phyloP scores from a whole-genome alignment of 106 monocot genomes.

The Platanthera zijinensis region DNA sequence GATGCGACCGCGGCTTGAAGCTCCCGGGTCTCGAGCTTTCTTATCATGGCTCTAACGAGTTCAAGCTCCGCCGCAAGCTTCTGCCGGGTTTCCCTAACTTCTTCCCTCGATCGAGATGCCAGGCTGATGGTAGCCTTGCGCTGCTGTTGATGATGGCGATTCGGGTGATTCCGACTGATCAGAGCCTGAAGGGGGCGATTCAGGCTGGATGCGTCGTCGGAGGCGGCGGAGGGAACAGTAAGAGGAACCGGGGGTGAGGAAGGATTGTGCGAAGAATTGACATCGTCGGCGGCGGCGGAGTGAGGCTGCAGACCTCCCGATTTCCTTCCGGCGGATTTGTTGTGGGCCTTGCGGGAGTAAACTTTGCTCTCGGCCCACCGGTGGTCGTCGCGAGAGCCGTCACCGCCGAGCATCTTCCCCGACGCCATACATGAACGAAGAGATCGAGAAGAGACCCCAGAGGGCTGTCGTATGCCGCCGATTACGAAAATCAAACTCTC shows the following conservation, averaged over 20 bases:
- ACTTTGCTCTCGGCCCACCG: conserved; percentile 76
- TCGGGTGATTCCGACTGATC: conserved; percentile 17
- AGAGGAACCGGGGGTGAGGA: conserved; percentile 9
- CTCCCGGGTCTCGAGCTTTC: conserved; percentile 35
- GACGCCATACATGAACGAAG: conserved; percentile 52
- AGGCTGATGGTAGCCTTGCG: conserved; percentile 34
- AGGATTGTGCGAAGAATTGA: conserved; percentile 24
- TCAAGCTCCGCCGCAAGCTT: conserved; percentile 65
- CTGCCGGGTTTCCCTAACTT: conserved; percentile 43
- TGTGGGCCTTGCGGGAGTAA: conserved; percentile 68
- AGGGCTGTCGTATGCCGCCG: background rate
- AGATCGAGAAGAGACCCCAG: background rate
- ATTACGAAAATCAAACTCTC: background rate
- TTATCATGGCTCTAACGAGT: conserved; percentile 32
- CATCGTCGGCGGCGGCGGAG: conserved; percentile 19
- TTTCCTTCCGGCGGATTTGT: conserved; percentile 28
- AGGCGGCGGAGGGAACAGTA: conserved; percentile 18
- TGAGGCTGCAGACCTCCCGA: conserved; percentile 5
- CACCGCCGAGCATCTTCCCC: conserved; percentile 45
- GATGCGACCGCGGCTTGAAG: conserved; percentile 11
- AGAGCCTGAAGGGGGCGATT: conserved; percentile 17
- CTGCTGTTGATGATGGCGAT: conserved; percentile 3
- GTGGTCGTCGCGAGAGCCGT: conserved; percentile 53
- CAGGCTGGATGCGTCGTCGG: conserved; percentile 47
- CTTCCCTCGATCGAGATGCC: conserved; percentile 37